Evolutionary conservation across 306 rosid species (phyloP), one percentile per base, ranked within the genome.

Genomic region (Inga laurina): DNA sequence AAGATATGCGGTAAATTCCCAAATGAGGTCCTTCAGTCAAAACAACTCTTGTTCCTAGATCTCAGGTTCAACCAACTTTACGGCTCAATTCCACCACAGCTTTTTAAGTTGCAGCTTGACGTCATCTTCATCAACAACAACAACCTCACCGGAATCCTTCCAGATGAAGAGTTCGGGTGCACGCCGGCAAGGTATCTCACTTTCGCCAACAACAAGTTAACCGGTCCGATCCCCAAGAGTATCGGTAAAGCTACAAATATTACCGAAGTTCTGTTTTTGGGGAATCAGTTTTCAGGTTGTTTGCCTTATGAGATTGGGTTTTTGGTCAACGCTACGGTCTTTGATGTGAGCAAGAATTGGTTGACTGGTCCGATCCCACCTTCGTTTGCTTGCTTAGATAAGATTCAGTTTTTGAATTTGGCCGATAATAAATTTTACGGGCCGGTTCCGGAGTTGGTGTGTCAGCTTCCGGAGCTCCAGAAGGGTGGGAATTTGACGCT

Each of bases 51-150:
- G 3, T 95, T 93, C 81, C 52, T 95, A 4, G 99, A 95, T 80
- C 89, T 95, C 74, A 87, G 99, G 74, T 95, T 88, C 81, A 95
- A 95, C 85, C 0, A 0, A 0, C 73, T 80, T 12, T 0, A 0
- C 4, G 98, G 96, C 0, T 2, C 82, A 1, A 21, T 95, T 52
- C 94, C 92, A 0, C 14, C 65, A 0, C 12, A 78, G 0, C 44
- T 95, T 32, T 93, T 93, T 67, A 0, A 10, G 0, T 65, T 52
- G n/a, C 88, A 84, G 0, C 86, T 95, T 1, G 92, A 91, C 41
- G 94, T 90, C 2, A 87, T 93, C n/a, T 93, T 93, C 82, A 46
- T 93, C 77, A 95, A 95, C 91, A 85, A 94, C 89, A 95, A 95
- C 82, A 0, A 54, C 0, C 90, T 93, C 68, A 21, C 35, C 1